Evolutionary conservation across 495 filamentous ascomycete genomes (phyloP), one percentile per base, ranked within the genome.

Genomic region (Neurospora sp.): DNA sequence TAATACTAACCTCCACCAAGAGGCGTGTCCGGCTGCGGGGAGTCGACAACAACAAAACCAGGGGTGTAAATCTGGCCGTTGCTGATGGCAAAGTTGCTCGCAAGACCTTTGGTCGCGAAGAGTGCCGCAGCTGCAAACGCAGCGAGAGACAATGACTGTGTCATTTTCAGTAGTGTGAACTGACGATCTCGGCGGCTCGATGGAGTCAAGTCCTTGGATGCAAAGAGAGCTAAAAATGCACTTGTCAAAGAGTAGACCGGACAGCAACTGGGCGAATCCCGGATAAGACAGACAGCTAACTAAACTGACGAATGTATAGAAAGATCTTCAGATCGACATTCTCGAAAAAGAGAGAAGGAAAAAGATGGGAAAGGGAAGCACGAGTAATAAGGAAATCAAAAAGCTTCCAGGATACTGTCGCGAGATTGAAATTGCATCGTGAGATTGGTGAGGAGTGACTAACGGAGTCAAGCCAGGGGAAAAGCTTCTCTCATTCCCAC

Each of bases 11-110:
- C 86, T 81, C 89, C 90, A 69, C 90, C 90, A 43, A 90, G 78
- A 7, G 90, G 89, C 7, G 90, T 91, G 70, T 87, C 86, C 39
- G 90, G 90, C 76, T 92, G 90, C 15, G 90, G 90, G 66, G 88
- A 83, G 79, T 90, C 86, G 24, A 92, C 77, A 71, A 92, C 86
- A 13, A 85, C 89, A 74, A 91, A 82, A 5, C 90, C 89, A 13
- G 90, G 90, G 3, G 89, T 92, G 74, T 84, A 90, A 72, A 91
- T 85, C 76, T 91, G 89, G 38, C 89, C 89, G 69, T 85, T 86
- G 10, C 89, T 81, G 39, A 88, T 82, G 19, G 84, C 86, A 72
- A 90, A 88, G 77, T 85, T 77, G 37, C 79, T 74, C 3, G 81
- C 80, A n/a, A 71, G 72, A 15, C 70, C 48, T 9, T 28, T 54